A percentile compares a stretch with the other conserved stretches of the same genome.
These are phyloP conservation scores for Ampelomyces quisqualis DNA, from an alignment of 2,329 filamentous ascomycete genomes.

Conservation along the genomic window DNA sequence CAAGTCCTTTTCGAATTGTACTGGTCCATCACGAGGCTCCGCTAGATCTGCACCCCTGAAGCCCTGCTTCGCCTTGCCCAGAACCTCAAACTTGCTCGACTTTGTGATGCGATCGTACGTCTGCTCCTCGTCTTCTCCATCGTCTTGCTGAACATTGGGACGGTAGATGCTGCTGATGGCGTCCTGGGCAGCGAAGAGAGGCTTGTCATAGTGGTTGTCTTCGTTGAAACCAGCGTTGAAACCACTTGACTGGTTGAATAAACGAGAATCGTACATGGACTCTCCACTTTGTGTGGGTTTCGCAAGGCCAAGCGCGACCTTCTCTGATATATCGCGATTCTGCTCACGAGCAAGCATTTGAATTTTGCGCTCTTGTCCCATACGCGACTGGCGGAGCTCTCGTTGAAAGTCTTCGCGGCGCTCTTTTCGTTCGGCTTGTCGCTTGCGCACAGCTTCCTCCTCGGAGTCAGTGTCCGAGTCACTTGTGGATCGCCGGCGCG, in stretches of 20 bases:
- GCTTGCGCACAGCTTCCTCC: slow-evolving; percentile 69
- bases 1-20: slow-evolving; percentile 91
- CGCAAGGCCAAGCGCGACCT: slow-evolving; percentile 88
- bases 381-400: slow-evolving; percentile 87
- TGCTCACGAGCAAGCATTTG: slow-evolving; percentile 94
- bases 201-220: slow-evolving; percentile 96
- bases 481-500: slow-evolving; percentile 45
- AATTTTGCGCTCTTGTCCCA: slow-evolving; percentile 89
- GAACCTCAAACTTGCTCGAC: slow-evolving; percentile 79
- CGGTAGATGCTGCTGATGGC: slow-evolving; percentile 93
- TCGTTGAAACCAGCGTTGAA: slow-evolving; percentile 95
- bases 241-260: slow-evolving; percentile 92
- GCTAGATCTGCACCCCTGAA: slow-evolving; percentile 85
- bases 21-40: slow-evolving; percentile 84
- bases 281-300: slow-evolving; percentile 92
- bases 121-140: slow-evolving; percentile 77
- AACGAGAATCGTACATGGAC: slow-evolving; percentile 92
- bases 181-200: slow-evolving; percentile 92
- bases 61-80: slow-evolving; percentile 79
- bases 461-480: slow-evolving; percentile 54
- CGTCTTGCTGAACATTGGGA: slow-evolving; percentile 68
- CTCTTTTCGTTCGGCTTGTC: slow-evolving; percentile 76
- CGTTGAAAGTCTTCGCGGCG: slow-evolving; percentile 79
- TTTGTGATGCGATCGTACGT: slow-evolving; percentile 86
- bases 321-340: slow-evolving; percentile 95